Base-by-base conservation (phyloP, 169 alveolate species). In the Plasmodium vinckei region DNA sequence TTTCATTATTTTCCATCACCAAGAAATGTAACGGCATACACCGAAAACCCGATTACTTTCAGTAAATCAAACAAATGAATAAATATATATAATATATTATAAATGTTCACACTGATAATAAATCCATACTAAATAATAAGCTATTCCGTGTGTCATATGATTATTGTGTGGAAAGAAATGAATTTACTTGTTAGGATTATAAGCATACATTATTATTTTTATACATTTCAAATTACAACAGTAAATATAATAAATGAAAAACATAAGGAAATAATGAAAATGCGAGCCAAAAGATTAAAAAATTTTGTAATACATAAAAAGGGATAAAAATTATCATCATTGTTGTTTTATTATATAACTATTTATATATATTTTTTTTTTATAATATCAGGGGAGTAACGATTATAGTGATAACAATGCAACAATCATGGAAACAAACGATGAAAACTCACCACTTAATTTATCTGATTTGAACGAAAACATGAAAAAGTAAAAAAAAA, bases 1-100 rank as follows among this genome's bases (percentile, higher is more conserved):
- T 84, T 84, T 63, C 86, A 84, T 71, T 84, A 70, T 64, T 47
- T 84, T 49, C 91, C 91, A 12, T 56, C 91, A 51, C 91, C 91
- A 69, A 44, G n/a, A 27, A 84, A 84, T 57, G 44, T 84, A 59
- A 67, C 46, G 73, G 87, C 91, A 39, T 84, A 69, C 65, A 84
- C 87, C 21, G 91, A 84, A 61, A 84, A 54, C 67, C 91, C 91
- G 23, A 70, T 84, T 19, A 46, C 91, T 15, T 84, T 84, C 54
- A 71, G 91, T 84, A 84, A 67, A 64, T 21, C 59, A 73, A 44
- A 13, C 49, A 71, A 13, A 51, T 51, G 17, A 13, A 51, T 49
- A 6, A 12, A 49, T 51, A 33, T 33, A 51, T 51, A 51, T 51
- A 51, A 13, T 51, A 51, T 17, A 51, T 13, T 13, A 51, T 13